Base-by-base conservation (phyloP, 768 basidiomycete species). In the Mycena chlorophos region DNA sequence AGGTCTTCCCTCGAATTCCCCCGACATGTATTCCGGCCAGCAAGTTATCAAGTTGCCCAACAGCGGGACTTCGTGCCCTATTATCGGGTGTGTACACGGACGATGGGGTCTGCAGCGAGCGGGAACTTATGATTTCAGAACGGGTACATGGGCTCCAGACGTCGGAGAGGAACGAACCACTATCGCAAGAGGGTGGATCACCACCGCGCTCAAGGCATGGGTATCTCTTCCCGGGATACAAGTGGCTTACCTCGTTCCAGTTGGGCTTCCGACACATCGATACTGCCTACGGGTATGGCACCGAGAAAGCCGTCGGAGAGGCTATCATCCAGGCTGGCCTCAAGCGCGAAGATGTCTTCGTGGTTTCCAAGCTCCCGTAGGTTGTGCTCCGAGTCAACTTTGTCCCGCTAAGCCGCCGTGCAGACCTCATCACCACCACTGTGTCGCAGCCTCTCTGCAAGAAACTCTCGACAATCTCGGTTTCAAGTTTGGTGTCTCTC, bases 331-430 rank as follows among this genome's bases (percentile, higher is more conserved):
- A 69, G 25, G 71, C 70, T 2, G 70, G 69, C 2, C 61, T 75
- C 10, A 66, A 73, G 17, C 70, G 75, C 20, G 67, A 68, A 19
- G 66, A 73, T 29, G 60, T 78, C 42, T 78, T 74, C 61, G 63
- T 78, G 17, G 72, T 73, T n/a, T 76, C 78, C 4, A 80, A 80
- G 54, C 65, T 78, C 49, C 62, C 66, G 71, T 73, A 40, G 25
- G 58, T 48, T 3, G 25, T 40, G 6, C 3, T 47, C 31, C 12
- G 14, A 19, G 3, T 13, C 50, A 45, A 26, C 26, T 40, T 19
- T 28, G 8, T 37, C 13, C 23, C 22, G 17, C 43, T 28, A 54
- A 30, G 20, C 51, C 27, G 19, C 13, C 14, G 22, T 19, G n/a
- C 37, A 62, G 51, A 48, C 48, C 55, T 2, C 51, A 67, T 43